phyloP scores from a whole-genome alignment of 2,329 filamentous ascomycete species.

The Penicillium verrucosum region DNA sequence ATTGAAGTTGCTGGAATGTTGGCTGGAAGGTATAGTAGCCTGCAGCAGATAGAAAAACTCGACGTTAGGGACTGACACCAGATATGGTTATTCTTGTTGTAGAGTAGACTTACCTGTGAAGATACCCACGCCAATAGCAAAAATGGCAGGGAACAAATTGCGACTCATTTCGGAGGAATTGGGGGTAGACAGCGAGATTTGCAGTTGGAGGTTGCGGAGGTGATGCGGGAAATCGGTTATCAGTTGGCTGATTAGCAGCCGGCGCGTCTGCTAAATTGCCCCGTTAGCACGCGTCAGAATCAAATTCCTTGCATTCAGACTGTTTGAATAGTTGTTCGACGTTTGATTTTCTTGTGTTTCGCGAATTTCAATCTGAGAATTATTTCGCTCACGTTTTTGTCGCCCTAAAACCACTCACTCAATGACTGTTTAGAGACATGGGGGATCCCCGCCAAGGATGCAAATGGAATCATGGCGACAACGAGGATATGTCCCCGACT shows the following conservation, averaged over 20 bases:
- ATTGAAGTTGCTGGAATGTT: conserved; percentile 36
- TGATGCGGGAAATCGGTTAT: conserved; percentile 20
- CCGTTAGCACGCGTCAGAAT: conserved; percentile 5
- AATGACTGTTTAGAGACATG: conserved; percentile 37
- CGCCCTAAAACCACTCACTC: conserved; percentile 12
- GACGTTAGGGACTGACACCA: conserved; percentile 10
- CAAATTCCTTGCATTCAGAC: not conserved
- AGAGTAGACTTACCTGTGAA: conserved; percentile 33
- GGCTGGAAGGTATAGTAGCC: conserved; percentile 47
- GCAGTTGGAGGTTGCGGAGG: conserved; percentile 14
- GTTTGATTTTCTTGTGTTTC: not conserved
- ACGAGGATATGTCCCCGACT: conserved; percentile 52
- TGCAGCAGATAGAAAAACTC: conserved; percentile 19
- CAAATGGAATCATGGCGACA: conserved; percentile 50
- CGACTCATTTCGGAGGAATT: conserved; percentile 32
- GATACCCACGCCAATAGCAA: conserved; percentile 42
- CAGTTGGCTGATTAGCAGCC: conserved; percentile 21
- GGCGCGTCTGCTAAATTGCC: conserved; percentile 25
- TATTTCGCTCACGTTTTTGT: not conserved
- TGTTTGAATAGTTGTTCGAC: not conserved
- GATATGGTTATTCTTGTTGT: not conserved
- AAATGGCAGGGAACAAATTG: conserved; percentile 35
- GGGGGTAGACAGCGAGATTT: not conserved
- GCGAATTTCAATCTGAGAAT: not conserved
- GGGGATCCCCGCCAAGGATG: conserved; percentile 31